These are phyloP conservation scores for Adansonia gregorii DNA, from an alignment of 441 rosid genomes.

Conservation along the genomic window DNA sequence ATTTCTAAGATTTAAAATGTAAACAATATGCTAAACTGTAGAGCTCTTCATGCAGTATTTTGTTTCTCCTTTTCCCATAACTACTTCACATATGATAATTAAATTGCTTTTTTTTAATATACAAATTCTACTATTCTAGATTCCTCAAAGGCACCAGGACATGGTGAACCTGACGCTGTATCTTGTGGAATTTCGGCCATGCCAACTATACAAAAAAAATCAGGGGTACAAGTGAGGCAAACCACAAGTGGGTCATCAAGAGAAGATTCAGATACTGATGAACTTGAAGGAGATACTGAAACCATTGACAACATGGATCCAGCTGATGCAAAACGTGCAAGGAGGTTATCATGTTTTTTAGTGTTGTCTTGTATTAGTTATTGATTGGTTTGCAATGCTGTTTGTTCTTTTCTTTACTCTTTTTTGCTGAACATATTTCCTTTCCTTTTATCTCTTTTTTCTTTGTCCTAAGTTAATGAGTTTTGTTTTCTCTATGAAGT, in stretches of 20 bases:
- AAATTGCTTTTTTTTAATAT: not conserved
- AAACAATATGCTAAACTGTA: not conserved
- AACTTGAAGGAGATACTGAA: conserved; percentile 88
- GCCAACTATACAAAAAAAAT: conserved; percentile 46
- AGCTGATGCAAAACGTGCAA: conserved; percentile 69
- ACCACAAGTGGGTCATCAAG: conserved; percentile 85
- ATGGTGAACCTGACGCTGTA: conserved; percentile 47
- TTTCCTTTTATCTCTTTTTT: not conserved
- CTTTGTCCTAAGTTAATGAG: not conserved
- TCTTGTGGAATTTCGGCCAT: conserved; percentile 38
- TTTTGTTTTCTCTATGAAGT: not conserved
- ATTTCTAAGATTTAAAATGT: not conserved
- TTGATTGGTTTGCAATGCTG: conserved; percentile 21
- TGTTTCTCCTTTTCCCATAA: conserved; percentile 7
- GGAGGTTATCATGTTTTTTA: conserved; percentile 56
- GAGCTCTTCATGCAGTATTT: conserved; percentile 4
- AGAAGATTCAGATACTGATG: conserved; percentile 93
- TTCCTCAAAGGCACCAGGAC: conserved; percentile 43
- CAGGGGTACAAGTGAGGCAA: conserved; percentile 60
- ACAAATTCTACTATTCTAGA: conserved; percentile 36
- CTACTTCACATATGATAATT: conserved; percentile 8
- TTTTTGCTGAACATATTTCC: conserved; percentile 7
- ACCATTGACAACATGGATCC: conserved; percentile 66
- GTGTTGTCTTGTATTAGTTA: conserved; percentile 23
- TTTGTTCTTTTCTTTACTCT: conserved; percentile 23